Percentiles rank a stretch among this genome's conserved stretches.
Conservation (phyloP, 78 protist genomes). For the Dictyostelium capitatum region DNA sequence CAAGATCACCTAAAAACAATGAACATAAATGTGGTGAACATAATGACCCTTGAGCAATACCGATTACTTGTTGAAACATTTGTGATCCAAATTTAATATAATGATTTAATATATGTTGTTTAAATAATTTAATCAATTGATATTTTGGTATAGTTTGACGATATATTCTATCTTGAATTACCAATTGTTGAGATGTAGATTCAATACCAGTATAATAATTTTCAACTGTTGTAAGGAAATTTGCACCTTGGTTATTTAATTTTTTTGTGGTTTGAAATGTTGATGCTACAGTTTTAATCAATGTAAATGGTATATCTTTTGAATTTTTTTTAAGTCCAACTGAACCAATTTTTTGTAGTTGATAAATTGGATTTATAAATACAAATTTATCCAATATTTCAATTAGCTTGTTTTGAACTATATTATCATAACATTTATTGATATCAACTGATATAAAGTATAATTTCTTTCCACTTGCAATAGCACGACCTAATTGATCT, state of each 20-base stretch:
- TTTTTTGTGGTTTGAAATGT: too few relatives aligned
- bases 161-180: neutral
- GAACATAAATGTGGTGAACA: conserved; percentile 28
- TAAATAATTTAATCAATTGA: neutral
- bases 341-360: neutral
- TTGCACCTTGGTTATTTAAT: too few relatives aligned
- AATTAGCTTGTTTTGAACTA: neutral
- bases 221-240: neutral
- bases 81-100: neutral
- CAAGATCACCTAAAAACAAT: conserved; percentile 31
- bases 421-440: conserved; percentile 23
- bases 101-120: neutral
- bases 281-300: neutral
- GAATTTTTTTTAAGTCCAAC: neutral
- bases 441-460: neutral
- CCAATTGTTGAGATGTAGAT: neutral
- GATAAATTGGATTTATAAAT: neutral
- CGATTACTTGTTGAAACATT: neutral
- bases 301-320: neutral
- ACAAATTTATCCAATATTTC: neutral
- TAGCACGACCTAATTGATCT: neutral
- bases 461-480: neutral
- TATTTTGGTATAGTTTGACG: neutral
- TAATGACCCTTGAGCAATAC: conserved; percentile 43
- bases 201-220: neutral